Conservation (phyloP, 768 basidiomycete genomes). For the Kwoniella newhampshirensis region DNA sequence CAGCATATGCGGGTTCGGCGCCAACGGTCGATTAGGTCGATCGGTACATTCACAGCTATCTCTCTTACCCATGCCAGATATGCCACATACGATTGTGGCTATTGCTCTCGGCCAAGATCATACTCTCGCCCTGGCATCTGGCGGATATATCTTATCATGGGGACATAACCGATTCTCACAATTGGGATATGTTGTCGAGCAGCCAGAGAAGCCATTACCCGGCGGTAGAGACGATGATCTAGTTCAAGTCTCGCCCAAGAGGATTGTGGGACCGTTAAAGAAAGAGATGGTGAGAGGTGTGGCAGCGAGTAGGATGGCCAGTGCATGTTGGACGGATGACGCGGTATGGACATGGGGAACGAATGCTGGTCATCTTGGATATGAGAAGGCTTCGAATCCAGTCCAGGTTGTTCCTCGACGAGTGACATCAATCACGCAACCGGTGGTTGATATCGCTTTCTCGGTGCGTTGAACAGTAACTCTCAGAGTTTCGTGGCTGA, state of each 20-base stretch:
- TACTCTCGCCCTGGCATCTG: constrained; percentile 75
- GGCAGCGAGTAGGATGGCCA: constrained; percentile 80
- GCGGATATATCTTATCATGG: constrained; percentile 86
- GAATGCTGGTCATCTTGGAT: constrained; percentile 89
- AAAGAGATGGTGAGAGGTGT: constrained; percentile 77
- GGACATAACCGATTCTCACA: constrained; percentile 86
- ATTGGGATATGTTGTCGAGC: constrained; percentile 79
- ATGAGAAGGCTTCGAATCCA: constrained; percentile 71
- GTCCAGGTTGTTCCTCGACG: constrained; percentile 74
- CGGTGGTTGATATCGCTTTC: constrained; percentile 66
- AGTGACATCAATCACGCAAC: constrained; percentile 71
- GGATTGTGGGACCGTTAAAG: constrained; percentile 71
- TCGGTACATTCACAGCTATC: constrained; percentile 75
- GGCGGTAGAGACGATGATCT: constrained; percentile 60
- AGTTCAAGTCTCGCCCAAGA: constrained; percentile 73
- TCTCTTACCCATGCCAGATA: constrained; percentile 63
- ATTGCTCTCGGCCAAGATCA: constrained; percentile 93
- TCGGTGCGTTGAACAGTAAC: constrained; percentile 66
- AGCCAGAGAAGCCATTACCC: constrained; percentile 37
- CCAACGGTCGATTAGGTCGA: constrained; percentile 80
- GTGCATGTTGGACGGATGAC: constrained; percentile 77
- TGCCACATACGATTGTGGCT: constrained; percentile 62
- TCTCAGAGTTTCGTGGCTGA: not conserved
- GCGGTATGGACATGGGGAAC: constrained; percentile 71
- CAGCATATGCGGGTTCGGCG: constrained; percentile 84